Conservation (phyloP, 176 grass and related monocot genomes). For the Tillandsia leiboldiana region DNA sequence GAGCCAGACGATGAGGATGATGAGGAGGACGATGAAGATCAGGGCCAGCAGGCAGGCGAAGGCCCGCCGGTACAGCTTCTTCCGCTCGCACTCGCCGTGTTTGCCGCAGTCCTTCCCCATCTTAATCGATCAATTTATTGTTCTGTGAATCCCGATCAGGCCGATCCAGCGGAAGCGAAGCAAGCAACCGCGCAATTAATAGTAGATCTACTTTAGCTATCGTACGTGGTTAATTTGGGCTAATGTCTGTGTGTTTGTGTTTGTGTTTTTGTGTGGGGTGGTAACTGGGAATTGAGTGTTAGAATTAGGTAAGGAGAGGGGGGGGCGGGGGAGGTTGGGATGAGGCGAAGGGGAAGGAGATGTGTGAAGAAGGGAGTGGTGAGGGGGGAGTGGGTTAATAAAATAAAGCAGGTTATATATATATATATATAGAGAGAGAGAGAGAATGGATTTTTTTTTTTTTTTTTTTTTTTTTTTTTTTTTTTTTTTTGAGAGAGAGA, state of each 20-base stretch:
- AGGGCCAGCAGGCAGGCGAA: conserved; percentile 1
- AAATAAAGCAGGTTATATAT: neutral
- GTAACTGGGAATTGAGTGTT: conserved; percentile 8
- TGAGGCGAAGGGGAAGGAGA: neutral
- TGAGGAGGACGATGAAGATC: conserved; percentile 28
- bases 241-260: no score
- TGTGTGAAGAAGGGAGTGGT: conserved; percentile 1
- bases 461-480: no score
- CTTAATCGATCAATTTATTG: neutral
- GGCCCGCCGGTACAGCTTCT: neutral
- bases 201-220: no score
- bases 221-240: no score
- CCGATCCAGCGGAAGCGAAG: no score
- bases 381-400: neutral
- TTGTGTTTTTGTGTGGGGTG: conserved; percentile 12
- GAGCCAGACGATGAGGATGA: conserved; percentile 56
- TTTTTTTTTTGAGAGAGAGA: no score
- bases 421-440: no score
- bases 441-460: no score
- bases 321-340: neutral
- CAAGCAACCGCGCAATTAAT: no score
- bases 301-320: conserved; percentile 3
- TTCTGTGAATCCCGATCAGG: no score
- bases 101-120: conserved; percentile 63
- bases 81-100: conserved; percentile 35